Conservation (phyloP, 768 basidiomycete species). For the Pholiota molesta region DNA sequence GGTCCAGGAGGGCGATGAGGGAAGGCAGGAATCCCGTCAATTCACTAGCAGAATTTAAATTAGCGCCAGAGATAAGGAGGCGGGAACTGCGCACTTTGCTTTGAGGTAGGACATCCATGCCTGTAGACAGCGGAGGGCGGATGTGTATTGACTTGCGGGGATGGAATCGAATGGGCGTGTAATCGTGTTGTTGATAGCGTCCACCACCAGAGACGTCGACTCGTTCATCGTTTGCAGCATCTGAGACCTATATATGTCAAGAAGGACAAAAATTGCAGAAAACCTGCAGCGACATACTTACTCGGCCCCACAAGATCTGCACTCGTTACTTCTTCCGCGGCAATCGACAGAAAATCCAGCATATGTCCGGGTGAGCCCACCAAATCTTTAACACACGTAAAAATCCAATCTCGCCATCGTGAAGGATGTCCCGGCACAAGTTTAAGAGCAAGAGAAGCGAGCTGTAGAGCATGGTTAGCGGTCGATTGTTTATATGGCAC, state of each 20-base stretch:
- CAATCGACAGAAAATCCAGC: constrained; percentile 80
- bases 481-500: no score
- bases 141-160: constrained; percentile 53
- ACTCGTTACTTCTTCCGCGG: constrained; percentile 77
- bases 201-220: constrained; percentile 71
- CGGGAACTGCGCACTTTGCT: constrained; percentile 48
- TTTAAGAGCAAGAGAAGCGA: constrained; percentile 73
- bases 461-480: no score
- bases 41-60: constrained; percentile 45
- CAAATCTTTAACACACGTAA: constrained; percentile 64
- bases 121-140: constrained; percentile 79
- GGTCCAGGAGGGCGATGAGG: constrained; percentile 67
- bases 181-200: constrained; percentile 65
- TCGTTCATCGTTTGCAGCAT: constrained; percentile 68
- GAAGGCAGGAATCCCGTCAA: constrained; percentile 67
- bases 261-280: background rate
- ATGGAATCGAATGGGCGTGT: constrained; percentile 34
- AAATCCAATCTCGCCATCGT: constrained; percentile 78
- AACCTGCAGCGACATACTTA: constrained; percentile 55
- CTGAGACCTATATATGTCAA: constrained; percentile 46
- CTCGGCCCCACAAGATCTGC: constrained; percentile 75
- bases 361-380: constrained; percentile 61
- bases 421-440: constrained; percentile 61
- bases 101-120: constrained; percentile 80
- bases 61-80: background rate